These are phyloP conservation scores for Penicillium verrucosum DNA, from an alignment of 2,329 filamentous ascomycete species.

Conservation along the genomic window DNA sequence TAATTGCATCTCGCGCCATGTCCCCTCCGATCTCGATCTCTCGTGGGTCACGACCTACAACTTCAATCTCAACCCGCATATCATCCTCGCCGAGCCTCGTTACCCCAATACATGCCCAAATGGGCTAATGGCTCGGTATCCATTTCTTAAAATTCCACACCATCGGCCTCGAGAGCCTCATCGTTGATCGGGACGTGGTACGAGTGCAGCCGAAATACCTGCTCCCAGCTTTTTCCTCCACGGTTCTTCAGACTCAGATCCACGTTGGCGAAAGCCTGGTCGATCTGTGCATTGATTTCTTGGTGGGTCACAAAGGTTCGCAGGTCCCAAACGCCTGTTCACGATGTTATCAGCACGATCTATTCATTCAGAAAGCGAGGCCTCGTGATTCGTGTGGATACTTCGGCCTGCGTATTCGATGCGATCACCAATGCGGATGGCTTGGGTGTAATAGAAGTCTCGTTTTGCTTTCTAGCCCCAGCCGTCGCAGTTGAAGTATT, in stretches of 20 bases:
- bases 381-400: neutral
- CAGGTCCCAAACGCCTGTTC: slow-evolving; percentile 36
- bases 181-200: slow-evolving; percentile 48
- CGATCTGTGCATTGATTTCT: slow-evolving; percentile 48
- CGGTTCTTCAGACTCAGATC: slow-evolving; percentile 51
- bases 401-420: slow-evolving; percentile 43
- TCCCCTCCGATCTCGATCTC: neutral
- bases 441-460: slow-evolving; percentile 45
- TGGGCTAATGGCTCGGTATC: slow-evolving; percentile 52
- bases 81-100: slow-evolving; percentile 45
- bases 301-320: slow-evolving; percentile 21
- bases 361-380: neutral
- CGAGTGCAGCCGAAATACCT: slow-evolving; percentile 51
- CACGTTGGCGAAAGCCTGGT: slow-evolving; percentile 57
- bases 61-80: slow-evolving; percentile 61
- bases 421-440: slow-evolving; percentile 48
- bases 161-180: slow-evolving; percentile 41
- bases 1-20: neutral
- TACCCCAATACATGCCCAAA: slow-evolving; percentile 56
- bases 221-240: slow-evolving; percentile 48
- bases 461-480: slow-evolving; percentile 37
- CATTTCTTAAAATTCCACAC: slow-evolving; percentile 49
- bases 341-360: neutral
- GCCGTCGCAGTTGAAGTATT: slow-evolving; percentile 42
- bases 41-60: slow-evolving; percentile 45